Percentiles rank a stretch among this genome's conserved stretches.
Evolutionary conservation across 1,284 basidiomycete genomes (phyloP).

Genomic region (Heterobasidion occidentale): DNA sequence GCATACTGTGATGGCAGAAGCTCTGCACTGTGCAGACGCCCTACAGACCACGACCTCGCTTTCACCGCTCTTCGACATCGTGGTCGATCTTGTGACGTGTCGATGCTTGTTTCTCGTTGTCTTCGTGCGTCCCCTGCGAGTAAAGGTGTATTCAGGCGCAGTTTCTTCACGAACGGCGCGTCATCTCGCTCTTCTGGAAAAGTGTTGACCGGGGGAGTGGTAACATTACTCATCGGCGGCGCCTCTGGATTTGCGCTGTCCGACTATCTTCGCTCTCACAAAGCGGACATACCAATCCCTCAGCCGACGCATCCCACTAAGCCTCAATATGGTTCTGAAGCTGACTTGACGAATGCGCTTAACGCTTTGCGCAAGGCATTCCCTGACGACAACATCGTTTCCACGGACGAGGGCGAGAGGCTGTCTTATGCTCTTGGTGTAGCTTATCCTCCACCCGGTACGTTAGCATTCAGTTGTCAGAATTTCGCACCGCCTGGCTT

Average conservation of each 20-base stretch:
- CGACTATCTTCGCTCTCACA: background rate
- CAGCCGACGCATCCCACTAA: background rate
- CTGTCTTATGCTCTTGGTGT: background rate
- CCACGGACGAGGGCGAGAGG: background rate
- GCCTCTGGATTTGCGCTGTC: background rate
- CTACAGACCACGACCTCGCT: no score
- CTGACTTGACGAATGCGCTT: constrained; percentile 46
- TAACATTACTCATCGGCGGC: background rate
- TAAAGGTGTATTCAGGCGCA: no score
- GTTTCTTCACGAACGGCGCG: no score
- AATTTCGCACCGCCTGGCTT: background rate
- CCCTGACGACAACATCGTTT: constrained; percentile 17
- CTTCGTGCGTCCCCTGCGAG: no score
- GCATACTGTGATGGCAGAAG: no score
- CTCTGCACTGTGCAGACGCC: no score
- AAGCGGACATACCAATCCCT: background rate
- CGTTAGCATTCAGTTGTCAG: background rate
- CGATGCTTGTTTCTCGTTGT: no score
- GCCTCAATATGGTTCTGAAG: constrained; percentile 32
- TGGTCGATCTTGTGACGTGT: no score
- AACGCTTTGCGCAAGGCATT: constrained; percentile 36
- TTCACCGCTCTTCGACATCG: no score
- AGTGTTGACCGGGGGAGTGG: background rate
- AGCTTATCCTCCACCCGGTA: background rate
- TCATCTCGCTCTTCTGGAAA: background rate